phyloP scores from a whole-genome alignment of 495 filamentous ascomycete genomes.

The Cercophora newfieldiana region DNA sequence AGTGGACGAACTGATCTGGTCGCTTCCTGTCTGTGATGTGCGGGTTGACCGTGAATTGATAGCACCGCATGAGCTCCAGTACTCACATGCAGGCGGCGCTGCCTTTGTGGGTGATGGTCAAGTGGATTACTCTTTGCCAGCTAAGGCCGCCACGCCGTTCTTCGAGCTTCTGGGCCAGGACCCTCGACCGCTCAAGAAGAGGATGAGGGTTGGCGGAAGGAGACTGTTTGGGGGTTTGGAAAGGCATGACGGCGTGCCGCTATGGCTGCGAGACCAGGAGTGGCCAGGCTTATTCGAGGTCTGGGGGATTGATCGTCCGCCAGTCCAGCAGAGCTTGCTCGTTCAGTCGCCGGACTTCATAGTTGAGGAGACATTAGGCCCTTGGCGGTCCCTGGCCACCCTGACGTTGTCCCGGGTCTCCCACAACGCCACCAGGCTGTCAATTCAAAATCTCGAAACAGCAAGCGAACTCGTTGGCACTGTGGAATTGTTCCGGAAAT shows the following conservation, averaged over 20 bases:
- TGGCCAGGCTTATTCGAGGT: neutral
- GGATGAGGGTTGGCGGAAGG: neutral
- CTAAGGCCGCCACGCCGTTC: neutral
- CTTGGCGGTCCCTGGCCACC: too few relatives aligned
- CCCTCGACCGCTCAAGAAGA: neutral
- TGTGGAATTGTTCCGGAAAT: neutral
- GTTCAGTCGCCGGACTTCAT: neutral
- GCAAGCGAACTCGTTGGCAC: neutral
- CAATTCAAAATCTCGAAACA: neutral
- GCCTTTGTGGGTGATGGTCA: too few relatives aligned
- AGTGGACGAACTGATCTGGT: neutral
- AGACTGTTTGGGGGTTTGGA: too few relatives aligned
- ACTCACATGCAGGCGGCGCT: too few relatives aligned
- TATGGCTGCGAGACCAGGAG: too few relatives aligned
- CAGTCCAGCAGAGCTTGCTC: neutral
- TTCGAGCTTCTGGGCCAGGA: neutral
- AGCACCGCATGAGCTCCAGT: too few relatives aligned
- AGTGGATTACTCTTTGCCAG: neutral
- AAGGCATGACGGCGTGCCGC: too few relatives aligned
- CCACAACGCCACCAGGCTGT: too few relatives aligned
- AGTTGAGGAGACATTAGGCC: too few relatives aligned
- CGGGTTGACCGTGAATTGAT: too few relatives aligned
- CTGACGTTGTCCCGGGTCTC: too few relatives aligned
- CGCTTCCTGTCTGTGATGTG: too few relatives aligned
- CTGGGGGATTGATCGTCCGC: neutral